Evolutionary conservation across 192 early-diverging fungal species (phyloP).

Genomic region (Mortierella hygrophila): DNA sequence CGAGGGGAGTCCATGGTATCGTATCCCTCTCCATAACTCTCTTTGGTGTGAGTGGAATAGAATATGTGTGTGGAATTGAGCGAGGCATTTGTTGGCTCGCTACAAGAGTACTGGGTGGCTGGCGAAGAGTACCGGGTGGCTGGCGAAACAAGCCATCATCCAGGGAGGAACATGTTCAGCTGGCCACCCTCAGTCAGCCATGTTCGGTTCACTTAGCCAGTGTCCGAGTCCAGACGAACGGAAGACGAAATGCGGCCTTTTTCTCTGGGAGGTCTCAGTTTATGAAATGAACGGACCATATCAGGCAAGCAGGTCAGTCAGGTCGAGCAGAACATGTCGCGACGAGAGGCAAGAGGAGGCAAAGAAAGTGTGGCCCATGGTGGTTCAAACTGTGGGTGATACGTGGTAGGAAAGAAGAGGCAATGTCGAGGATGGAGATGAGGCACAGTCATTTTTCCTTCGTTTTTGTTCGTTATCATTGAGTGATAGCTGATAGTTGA

Average conservation of each 20-base stretch:
- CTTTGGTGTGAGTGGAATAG: not conserved
- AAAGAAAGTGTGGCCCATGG: not conserved
- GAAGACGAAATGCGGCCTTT: not conserved
- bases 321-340: not conserved
- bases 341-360: not conserved
- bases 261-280: not conserved
- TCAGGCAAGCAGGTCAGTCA: not conserved
- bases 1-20: not conserved
- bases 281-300: not conserved
- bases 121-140: not conserved
- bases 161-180: slow-evolving; percentile 1
- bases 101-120: not conserved
- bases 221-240: not conserved
- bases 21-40: not conserved
- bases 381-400: not conserved
- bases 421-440: not conserved
- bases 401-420: not conserved
- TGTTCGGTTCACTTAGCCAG: not conserved
- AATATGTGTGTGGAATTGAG: not conserved
- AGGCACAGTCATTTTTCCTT: not conserved
- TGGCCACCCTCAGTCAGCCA: not conserved
- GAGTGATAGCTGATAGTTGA: not conserved
- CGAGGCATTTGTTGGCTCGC: not conserved
- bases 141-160: not conserved
- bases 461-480: not conserved